phyloP scores from a whole-genome alignment of 148 eudicot species.

The Bassia scoparia region DNA sequence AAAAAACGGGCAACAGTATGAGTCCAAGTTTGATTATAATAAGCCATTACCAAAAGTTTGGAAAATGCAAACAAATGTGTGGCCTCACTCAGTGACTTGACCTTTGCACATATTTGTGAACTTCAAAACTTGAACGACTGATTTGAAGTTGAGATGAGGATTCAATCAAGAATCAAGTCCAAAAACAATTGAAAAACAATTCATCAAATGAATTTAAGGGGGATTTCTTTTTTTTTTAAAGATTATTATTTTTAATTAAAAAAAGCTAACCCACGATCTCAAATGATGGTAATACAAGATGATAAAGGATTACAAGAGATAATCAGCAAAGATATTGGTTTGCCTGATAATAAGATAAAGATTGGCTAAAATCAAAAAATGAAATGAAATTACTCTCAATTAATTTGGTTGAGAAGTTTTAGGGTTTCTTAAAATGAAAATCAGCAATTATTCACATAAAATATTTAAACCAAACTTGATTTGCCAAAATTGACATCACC shows the following conservation, averaged over 20 bases:
- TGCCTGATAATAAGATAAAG: not conserved
- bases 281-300: slow-evolving; percentile 14
- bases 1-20: not conserved
- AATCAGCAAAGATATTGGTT: not conserved
- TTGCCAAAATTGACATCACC: slow-evolving; percentile 24
- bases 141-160: not conserved
- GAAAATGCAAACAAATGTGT: slow-evolving; percentile 7
- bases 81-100: slow-evolving; percentile 18
- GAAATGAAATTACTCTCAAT: not conserved
- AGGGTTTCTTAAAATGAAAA: slow-evolving; percentile 35
- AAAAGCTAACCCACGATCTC: slow-evolving; percentile 32
- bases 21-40: not conserved
- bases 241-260: too few species aligned
- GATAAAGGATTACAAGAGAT: not conserved
- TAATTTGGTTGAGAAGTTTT: slow-evolving; percentile 9
- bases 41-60: slow-evolving; percentile 11
- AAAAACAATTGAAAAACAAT: too few species aligned
- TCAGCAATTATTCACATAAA: slow-evolving; percentile 29
- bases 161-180: not conserved
- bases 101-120: not conserved
- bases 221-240: too few species aligned
- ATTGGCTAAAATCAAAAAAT: slow-evolving; percentile 5
- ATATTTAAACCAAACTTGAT: slow-evolving; percentile 29
- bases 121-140: not conserved
- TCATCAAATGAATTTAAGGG: too few species aligned